phyloP scores from a whole-genome alignment of 305 asterid species.

The Solanum aculeatissimum region DNA sequence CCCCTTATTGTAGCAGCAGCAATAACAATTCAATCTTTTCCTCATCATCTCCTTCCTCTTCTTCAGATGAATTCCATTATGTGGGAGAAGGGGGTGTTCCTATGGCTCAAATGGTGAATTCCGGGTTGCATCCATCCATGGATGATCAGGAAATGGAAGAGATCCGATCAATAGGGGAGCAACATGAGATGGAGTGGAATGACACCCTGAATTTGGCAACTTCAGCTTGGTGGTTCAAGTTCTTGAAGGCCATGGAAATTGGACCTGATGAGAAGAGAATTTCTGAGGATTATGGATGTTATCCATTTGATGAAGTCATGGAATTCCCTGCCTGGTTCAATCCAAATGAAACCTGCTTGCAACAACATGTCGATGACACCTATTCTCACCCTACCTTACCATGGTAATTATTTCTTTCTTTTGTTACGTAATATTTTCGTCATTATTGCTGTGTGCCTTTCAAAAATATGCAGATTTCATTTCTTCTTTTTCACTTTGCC shows the following conservation, averaged over 20 bases:
- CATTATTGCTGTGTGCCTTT: too few relatives aligned
- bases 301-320: conserved; percentile 62
- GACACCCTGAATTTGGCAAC: conserved; percentile 69
- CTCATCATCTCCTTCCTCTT: conserved; percentile 34
- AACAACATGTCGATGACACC: conserved; percentile 28
- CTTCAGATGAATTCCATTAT: conserved; percentile 45
- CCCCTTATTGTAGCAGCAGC: conserved; percentile 19
- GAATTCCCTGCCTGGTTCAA: conserved; percentile 76
- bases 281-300: conserved; percentile 23
- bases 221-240: conserved; percentile 91
- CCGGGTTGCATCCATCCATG: conserved; percentile 57
- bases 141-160: conserved; percentile 88
- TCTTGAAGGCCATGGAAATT: conserved; percentile 62
- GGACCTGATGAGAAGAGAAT: conserved; percentile 26
- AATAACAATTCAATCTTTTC: conserved; percentile 41
- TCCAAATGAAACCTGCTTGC: conserved; percentile 45
- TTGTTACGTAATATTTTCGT: background rate
- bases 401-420: conserved; percentile 35
- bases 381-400: conserved; percentile 68
- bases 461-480: background rate
- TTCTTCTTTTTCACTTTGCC: background rate
- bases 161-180: conserved; percentile 86
- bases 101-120: conserved; percentile 19
- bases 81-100: conserved; percentile 17
- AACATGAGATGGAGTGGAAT: conserved; percentile 91